Base-by-base conservation (phyloP, 192 early-diverging fungal genomes). In the Obelidium mucronatum region DNA sequence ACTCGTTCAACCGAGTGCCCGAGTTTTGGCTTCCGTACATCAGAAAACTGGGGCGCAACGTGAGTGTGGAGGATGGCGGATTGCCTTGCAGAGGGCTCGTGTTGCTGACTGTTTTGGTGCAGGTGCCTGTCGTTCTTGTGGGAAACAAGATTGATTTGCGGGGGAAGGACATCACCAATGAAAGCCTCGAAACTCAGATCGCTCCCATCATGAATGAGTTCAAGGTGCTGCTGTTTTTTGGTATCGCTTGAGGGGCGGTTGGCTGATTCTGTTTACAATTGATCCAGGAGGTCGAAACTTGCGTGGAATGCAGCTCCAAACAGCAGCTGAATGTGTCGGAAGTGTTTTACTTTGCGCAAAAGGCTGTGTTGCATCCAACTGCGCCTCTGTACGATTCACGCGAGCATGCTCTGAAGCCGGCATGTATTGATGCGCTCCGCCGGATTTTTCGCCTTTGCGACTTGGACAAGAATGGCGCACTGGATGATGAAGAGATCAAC, bases 281-380 rank as follows among this genome's bases (percentile, higher is more conserved):
- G 26, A 22, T 24, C 24, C 80, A 95, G 88, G 97, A 98, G 86
- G 95, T 99, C 39, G 98, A 99, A 84, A 96, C 97, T 3, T 97
- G 97, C 81, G 95, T 99, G 26, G 97, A 99, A 76, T 99, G 98
- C 78, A 98, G 96, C 0, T 95, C 96, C n/a, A 97, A 95, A 80
- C 91, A 93, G 76, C 86, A 93, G 34, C 82, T 98, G 42, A 98
- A 98, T 79, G 95, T 98, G 1, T 95, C 95, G 0, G 98, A 99
- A 87, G 95, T 99, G n/a, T 99, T 99, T 80, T 99, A 98, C 82
- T 98, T 98, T 91, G 98, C 98, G 3, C 98, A 99, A 88, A 98
- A 98, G 81, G 98, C 98, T 3, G 97, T 99, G 13, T 79, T 98
- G 52, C 95, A 99, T 77, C 98, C 98, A 3, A 98, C 97, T 1